Evolutionary conservation across 768 basidiomycete genomes (phyloP), one percentile per base, ranked within the genome.

Genomic region (Cystobasidium onofrii): DNA sequence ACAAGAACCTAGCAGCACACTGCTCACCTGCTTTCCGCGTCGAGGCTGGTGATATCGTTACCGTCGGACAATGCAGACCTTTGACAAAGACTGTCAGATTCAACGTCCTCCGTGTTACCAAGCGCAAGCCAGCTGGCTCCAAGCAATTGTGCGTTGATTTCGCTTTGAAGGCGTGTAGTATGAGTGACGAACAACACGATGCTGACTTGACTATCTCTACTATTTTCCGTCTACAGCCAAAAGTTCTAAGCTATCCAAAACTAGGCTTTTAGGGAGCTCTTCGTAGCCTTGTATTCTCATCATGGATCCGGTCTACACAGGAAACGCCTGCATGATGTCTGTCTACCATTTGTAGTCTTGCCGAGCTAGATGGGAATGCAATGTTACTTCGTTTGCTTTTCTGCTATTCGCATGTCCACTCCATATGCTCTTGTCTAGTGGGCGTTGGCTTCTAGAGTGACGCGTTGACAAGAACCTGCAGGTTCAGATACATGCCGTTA

Each of bases 1-100:
- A 99, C 86, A 96, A 95, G 86, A 99, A 99, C 86, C 83, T 99
- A 81, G 92, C 95, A 54, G 96, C 87, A 60, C 96, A 99, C 82
- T 88, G 91, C 81, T 98, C 95, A 29, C 96, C 96, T 44, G 94
- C 94, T 67, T 99, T 99, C 91, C 96, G 96, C 84, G 92, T 92
- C 75, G 94, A 98, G 82, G 70, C 88, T 65, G 96, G 96, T 33
- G 96, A 98, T 82, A 84, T 85, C 72, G 96, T 98, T 78, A 98
- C 94, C 75, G 94, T 98, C 77, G 92, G 93, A 41, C 96, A 99
- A 87, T 99, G 96, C 86, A 90, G 96, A 81, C 96, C 96, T 79
- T 84, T 98, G 80, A 98, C 96, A 75, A 99, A 99, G 73, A 64
- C 73, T 36, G 92, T 97, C 80, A 91, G 96, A 64, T 99, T 99